Base-by-base conservation (phyloP, 2,329 filamentous ascomycete species). In the Cercospora zeina region DNA sequence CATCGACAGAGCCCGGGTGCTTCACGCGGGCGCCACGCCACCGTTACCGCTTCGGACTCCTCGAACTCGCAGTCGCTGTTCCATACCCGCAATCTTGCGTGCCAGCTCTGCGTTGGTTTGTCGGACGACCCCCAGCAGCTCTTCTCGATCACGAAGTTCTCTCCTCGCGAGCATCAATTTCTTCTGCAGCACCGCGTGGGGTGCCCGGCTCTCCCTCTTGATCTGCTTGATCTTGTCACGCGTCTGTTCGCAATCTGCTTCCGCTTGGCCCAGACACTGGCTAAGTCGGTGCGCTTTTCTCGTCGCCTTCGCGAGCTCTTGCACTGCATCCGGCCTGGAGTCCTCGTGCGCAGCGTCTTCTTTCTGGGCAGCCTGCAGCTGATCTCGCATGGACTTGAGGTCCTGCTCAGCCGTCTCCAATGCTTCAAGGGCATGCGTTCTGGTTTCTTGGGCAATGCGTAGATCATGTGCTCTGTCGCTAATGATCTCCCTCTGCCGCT, bases 31-130 rank as follows among this genome's bases (percentile, higher is more conserved):
- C 55, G 30, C 39, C 13, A 36, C 30, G 55, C 55, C 42, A 14
- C 21, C 27, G 11, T 50, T n/a, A 27, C 39, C 55, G 31, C 39
- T 49, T 42, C 39, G 36, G 10, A 27, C 31, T 16, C 50, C 37
- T 31, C 55, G 39, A n/a, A 31, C 55, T 24, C 31, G 21, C 27
- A 58, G 33, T 21, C 50, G 21, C 16, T 37, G 39, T 16, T 58
- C 55, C 55, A 58, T 58, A 24, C 24, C 42, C 16, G 55, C 55
- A 14, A 58, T 58, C 14, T 58, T 58, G 16, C 55, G 39, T 9
- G 55, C 55, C 13, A 58, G 55, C 13, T 58, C 55, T 49, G 55
- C 55, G 34, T 58, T 58, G n/a, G 55, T 58, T 7, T 50, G 55
- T 11, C 37, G 37, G 11, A 50, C 55, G 5, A 50, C 55, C 1